phyloP scores from a whole-genome alignment of 2,329 filamentous ascomycete species.

The Chrysoporthe puriensis region DNA sequence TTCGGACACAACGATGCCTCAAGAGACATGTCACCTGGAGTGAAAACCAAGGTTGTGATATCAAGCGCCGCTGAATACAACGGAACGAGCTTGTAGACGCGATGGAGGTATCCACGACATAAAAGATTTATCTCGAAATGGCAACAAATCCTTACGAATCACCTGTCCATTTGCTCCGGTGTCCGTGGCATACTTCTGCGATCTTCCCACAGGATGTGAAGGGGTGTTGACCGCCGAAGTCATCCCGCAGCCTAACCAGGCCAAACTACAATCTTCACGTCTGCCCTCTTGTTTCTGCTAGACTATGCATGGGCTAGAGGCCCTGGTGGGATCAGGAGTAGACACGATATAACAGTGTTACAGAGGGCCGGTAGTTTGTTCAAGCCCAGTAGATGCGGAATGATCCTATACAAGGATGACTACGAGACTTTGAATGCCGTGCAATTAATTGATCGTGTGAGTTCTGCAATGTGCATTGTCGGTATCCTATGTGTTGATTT shows the following conservation, averaged over 20 bases:
- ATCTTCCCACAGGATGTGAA: too few relatives aligned
- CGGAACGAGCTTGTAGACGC: not conserved
- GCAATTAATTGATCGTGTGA: not conserved
- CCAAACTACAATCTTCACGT: not conserved
- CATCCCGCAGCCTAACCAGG: too few relatives aligned
- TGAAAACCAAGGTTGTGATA: too few relatives aligned
- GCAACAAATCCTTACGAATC: too few relatives aligned
- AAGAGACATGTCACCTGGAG: too few relatives aligned
- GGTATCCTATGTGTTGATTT: constrained; percentile 6
- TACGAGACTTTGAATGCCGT: not conserved
- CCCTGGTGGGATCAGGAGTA: not conserved
- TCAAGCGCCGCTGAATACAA: not conserved
- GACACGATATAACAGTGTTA: not conserved
- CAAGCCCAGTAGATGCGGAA: not conserved
- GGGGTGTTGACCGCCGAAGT: too few relatives aligned
- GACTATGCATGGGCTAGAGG: not conserved
- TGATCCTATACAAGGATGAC: not conserved
- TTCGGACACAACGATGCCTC: too few relatives aligned
- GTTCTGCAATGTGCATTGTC: not conserved
- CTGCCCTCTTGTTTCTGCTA: too few relatives aligned
- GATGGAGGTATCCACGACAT: not conserved
- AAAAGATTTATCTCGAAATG: not conserved
- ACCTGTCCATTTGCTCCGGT: too few relatives aligned
- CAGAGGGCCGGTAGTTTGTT: not conserved
- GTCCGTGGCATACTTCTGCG: too few relatives aligned